These are phyloP conservation scores for Akanthomyces dipterigenus DNA, from an alignment of 2,329 filamentous ascomycete species.

Conservation along the genomic window DNA sequence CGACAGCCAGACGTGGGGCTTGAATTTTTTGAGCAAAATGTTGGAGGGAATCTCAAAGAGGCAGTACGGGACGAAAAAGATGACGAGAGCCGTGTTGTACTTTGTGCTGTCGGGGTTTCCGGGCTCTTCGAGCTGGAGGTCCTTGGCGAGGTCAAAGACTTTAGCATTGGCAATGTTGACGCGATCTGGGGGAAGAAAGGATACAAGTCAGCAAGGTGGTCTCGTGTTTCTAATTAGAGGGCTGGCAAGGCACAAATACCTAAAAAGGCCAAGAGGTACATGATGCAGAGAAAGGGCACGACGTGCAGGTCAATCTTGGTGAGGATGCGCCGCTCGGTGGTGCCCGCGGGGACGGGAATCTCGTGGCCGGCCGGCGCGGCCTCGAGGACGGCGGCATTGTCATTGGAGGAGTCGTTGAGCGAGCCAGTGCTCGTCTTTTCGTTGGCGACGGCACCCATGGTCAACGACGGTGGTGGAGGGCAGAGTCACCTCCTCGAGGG, in stretches of 20 bases:
- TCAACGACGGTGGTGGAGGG: not conserved
- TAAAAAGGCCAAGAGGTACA: slow-evolving; percentile 66
- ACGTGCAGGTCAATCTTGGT: slow-evolving; percentile 64
- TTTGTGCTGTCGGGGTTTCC: slow-evolving; percentile 44
- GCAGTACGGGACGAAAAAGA: slow-evolving; percentile 77
- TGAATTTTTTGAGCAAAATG: slow-evolving; percentile 29
- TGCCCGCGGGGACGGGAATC: slow-evolving; percentile 37
- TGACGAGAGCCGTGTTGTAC: slow-evolving; percentile 71
- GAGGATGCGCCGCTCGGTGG: slow-evolving; percentile 59
- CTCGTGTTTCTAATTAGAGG: not conserved
- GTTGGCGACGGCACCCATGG: slow-evolving; percentile 15
- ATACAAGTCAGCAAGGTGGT: not conserved
- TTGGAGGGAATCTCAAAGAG: slow-evolving; percentile 60
- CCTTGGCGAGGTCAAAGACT: slow-evolving; percentile 56
- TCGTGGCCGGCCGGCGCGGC: not conserved
- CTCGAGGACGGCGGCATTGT: slow-evolving; percentile 8
- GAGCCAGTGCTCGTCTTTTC: slow-evolving; percentile 16
- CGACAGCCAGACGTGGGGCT: slow-evolving; percentile 64
- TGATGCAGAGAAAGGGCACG: slow-evolving; percentile 64
- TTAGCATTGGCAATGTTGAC: slow-evolving; percentile 77
- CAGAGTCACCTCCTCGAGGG: not conserved
- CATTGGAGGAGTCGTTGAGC: slow-evolving; percentile 13
- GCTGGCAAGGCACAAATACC: slow-evolving; percentile 26
- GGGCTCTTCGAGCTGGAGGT: slow-evolving; percentile 51
- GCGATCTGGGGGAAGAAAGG: slow-evolving; percentile 37